Evolutionary conservation across 768 basidiomycete species (phyloP), one percentile per base, ranked within the genome.

Genomic region (Kwoniella dejecticola): DNA sequence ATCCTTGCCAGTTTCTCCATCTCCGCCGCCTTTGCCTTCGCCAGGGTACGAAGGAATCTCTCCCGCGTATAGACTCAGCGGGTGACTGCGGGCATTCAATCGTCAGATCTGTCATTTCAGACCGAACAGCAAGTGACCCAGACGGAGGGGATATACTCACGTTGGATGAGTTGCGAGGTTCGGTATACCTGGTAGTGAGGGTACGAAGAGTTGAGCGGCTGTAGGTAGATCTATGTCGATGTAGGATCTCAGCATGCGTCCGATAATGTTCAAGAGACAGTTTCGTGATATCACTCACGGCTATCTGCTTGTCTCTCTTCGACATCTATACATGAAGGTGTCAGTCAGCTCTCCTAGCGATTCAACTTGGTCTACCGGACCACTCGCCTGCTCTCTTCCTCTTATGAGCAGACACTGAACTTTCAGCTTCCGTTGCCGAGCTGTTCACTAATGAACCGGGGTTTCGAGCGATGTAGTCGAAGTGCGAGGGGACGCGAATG

Each of bases 161-260:
- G 77, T 76, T 3, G 77, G 77, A 68, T 79, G 77, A 10, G 60
- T 45, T n/a, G 76, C 69, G 13, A 79, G 52, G 47, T 77, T 68
- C 0, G 66, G 67, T 46, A 80, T 49, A 40, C 78, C 78, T 29
- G 79, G 79, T 17, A 80, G 49, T 13, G 75, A 75, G 1, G 68
- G 76, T 0, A 80, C 79, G 59, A 69, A 80, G 67, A 78, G 72
- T 31, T 77, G 70, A 21, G 78, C 67, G n/a, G 79, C 77, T 1
- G 70, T 68, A 11, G 70, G 70, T 4, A 66, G 53, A 17, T 23
- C 70, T 71, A 42, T 13, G 41, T 42, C 10, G 19, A 36, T 7
- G 33, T 36, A 15, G 15, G 7, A 7, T 36, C 33, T 36, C 33
- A 36, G 33, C 33, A 7, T 15, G 33, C 33, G 33, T 15, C 15